Percentiles rank a stretch among this genome's conserved stretches.
These are phyloP conservation scores for Cytospora schulzeri DNA, from an alignment of 2,329 filamentous ascomycete species.

Conservation along the genomic window DNA sequence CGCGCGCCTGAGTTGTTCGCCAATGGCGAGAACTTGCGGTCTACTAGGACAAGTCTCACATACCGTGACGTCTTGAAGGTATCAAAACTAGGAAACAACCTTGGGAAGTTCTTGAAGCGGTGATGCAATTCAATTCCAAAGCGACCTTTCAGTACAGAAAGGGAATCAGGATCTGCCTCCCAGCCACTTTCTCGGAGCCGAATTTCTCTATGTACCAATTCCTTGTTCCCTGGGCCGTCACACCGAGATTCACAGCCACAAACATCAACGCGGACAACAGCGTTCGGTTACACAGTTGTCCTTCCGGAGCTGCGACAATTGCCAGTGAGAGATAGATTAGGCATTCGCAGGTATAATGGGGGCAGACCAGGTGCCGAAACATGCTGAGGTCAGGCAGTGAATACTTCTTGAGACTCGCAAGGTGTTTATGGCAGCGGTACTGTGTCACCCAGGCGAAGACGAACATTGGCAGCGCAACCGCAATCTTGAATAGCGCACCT, in stretches of 20 bases:
- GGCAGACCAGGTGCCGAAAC: constrained; percentile 75
- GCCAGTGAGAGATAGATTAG: constrained; percentile 80
- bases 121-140: constrained; percentile 38
- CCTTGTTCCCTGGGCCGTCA: constrained; percentile 77
- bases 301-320: constrained; percentile 70
- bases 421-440: constrained; percentile 70
- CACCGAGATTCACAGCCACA: constrained; percentile 75
- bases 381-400: constrained; percentile 73
- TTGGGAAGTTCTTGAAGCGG: constrained; percentile 54
- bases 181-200: constrained; percentile 62
- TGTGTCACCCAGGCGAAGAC: constrained; percentile 72
- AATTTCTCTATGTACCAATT: constrained; percentile 80
- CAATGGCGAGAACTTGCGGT: constrained; percentile 58
- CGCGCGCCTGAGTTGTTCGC: constrained; percentile 49
- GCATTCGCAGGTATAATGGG: constrained; percentile 91
- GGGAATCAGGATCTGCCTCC: constrained; percentile 77
- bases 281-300: constrained; percentile 69
- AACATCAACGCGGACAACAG: constrained; percentile 71
- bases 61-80: constrained; percentile 87
- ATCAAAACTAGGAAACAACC: constrained; percentile 69
- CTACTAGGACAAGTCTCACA: constrained; percentile 71
- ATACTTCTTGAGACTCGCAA: constrained; percentile 77
- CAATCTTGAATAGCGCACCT: constrained; percentile 47
- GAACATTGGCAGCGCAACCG: constrained; percentile 64
- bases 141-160: constrained; percentile 57